Conservation (phyloP, 1,139 yeast genomes). For the Spathaspora jeffriesii region DNA sequence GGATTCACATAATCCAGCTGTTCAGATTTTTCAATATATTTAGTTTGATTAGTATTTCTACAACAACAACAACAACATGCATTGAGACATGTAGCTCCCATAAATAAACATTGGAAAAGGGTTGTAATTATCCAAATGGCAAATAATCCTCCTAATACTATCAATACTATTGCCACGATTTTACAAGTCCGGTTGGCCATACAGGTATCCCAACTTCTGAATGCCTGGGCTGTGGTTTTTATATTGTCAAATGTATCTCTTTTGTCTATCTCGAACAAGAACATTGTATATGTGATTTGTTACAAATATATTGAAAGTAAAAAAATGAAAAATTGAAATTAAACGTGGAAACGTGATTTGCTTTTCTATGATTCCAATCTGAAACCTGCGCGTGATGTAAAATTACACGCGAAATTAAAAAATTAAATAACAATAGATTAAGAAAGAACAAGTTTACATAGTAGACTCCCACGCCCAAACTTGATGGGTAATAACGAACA, state of each 20-base stretch:
- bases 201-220: constrained; percentile 74
- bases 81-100: constrained; percentile 44
- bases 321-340: too few species aligned
- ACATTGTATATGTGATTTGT: constrained; percentile 1
- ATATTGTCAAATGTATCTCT: constrained; percentile 19
- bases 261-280: background rate
- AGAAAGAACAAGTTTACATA: too few species aligned
- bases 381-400: too few species aligned
- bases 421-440: too few species aligned
- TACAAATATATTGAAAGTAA: too few species aligned
- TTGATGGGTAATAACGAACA: too few species aligned
- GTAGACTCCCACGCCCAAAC: too few species aligned
- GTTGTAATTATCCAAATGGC: constrained; percentile 45
- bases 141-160: constrained; percentile 53
- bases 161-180: constrained; percentile 75
- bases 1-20: constrained; percentile 29
- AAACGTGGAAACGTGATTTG: too few species aligned
- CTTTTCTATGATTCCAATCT: too few species aligned
- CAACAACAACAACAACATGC: constrained; percentile 52
- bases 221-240: constrained; percentile 53
- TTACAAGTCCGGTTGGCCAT: constrained; percentile 78
- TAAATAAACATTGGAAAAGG: constrained; percentile 43
- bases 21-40: constrained; percentile 8
- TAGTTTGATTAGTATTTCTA: constrained; percentile 12
- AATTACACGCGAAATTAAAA: too few species aligned